Evolutionary conservation across 2,329 filamentous ascomycete genomes (phyloP).

Genomic region (Fusarium odoratissimum): DNA sequence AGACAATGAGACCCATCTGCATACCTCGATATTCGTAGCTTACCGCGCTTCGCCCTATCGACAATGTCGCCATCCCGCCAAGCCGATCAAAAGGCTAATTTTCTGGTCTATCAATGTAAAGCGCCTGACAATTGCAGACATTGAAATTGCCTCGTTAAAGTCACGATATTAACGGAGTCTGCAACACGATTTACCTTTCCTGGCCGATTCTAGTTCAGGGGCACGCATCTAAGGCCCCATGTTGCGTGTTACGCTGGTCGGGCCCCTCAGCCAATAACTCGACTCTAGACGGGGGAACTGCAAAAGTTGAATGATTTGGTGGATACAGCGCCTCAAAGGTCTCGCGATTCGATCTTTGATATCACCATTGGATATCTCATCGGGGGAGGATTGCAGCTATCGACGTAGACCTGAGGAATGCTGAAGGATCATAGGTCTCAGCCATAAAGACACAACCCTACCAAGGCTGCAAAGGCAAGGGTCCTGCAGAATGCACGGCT

Average conservation of each 20-base stretch:
- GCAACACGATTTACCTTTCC: background rate
- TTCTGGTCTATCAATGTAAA: constrained; percentile 33
- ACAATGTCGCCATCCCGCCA: constrained; percentile 39
- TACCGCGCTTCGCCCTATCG: constrained; percentile 37
- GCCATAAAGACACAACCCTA: background rate
- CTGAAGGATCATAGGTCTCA: constrained; percentile 2
- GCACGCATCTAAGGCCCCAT: constrained; percentile 33
- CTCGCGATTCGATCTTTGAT: constrained; percentile 29
- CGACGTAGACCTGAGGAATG: constrained; percentile 14
- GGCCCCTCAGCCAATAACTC: constrained; percentile 14
- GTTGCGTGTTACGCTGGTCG: constrained; percentile 27
- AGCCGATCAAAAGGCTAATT: constrained; percentile 30
- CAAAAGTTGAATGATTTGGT: constrained; percentile 1
- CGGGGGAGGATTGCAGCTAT: background rate
- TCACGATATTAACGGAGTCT: constrained; percentile 9
- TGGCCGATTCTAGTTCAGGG: constrained; percentile 36
- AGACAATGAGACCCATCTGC: constrained; percentile 15
- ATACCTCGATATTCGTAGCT: constrained; percentile 20
- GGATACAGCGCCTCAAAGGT: background rate
- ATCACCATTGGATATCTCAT: constrained; percentile 6
- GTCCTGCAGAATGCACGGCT: constrained; percentile 22
- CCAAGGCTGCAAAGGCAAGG: background rate
- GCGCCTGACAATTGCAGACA: constrained; percentile 15
- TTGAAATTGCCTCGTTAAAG: constrained; percentile 28
- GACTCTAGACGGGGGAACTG: background rate